Evolutionary conservation across 345 rosid species (phyloP), one percentile per base, ranked within the genome.

Genomic region (Eucalyptus paniculata): DNA sequence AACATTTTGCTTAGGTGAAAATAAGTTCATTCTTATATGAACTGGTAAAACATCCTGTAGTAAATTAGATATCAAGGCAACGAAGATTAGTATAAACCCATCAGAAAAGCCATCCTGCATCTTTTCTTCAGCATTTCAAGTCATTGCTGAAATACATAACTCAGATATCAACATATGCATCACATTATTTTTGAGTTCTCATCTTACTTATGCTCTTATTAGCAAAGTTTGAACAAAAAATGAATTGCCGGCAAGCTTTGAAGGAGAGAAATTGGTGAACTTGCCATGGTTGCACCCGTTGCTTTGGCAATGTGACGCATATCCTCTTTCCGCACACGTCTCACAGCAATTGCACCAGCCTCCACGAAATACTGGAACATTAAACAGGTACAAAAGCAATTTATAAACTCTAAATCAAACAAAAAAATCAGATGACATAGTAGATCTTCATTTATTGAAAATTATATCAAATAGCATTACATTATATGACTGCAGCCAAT

Each of bases 281-380:
- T 67, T 89, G 96, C 99, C 97, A 96, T 90, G 82, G 99, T 97
- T 89, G 99, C 99, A 89, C 99, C 99, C 90, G 98, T 98, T 50
- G 99, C 99, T 93, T 98, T 98, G 81, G 99, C 99, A 89, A 98
- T 94, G 91, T 96, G 99, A 26, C 99, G 98, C 99, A 97, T 96
- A 93, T 98, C 99, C 92, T 98, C 99, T 90, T 97, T 98, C 87
- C 95, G 94, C 69, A 97, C 98, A 93, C 99, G 99, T 88, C 99
- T 94, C 87, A 97, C 99, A 92, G 99, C 99, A 93, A 98, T 95
- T 91, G 99, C 99, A 90, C 99, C 97, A 89, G 97, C 97, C 94
- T 96, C 99, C 89, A 98, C 99, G 90, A 98, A 98, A 92, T 98
- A 98, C 99, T 97, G 97, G 60, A 88, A 89, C 87, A 86, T 30